Conservation (phyloP, 352 stramenopile species). For the Globisporangium solare region DNA sequence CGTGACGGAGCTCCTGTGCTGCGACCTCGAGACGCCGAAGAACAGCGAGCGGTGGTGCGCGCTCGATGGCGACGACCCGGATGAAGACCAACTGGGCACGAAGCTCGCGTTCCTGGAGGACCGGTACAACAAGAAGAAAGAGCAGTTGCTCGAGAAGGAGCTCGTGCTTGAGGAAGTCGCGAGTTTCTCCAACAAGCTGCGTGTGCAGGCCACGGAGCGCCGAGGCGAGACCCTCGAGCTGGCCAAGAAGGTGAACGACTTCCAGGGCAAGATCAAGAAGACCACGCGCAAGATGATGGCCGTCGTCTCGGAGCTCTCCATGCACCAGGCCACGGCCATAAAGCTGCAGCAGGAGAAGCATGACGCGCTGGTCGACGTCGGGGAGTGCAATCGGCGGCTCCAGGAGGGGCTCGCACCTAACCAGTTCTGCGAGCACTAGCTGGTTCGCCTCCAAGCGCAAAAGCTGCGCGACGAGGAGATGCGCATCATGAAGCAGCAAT, state of each 20-base stretch:
- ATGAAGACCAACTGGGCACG: conserved; percentile 81
- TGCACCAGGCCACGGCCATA: conserved; percentile 94
- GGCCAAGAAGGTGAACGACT: conserved; percentile 88
- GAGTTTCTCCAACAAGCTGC: conserved; percentile 81
- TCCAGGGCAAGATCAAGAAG: conserved; percentile 88
- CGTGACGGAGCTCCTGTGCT: conserved; percentile 86
- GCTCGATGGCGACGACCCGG: conserved; percentile 86
- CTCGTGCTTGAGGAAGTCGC: conserved; percentile 93
- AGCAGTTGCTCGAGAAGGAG: conserved; percentile 92
- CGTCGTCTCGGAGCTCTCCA: conserved; percentile 91
- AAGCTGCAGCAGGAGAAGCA: conserved; percentile 93
- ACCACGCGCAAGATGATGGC: conserved; percentile 94
- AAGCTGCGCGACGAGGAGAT: conserved; percentile 44
- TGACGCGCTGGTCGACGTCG: conserved; percentile 54
- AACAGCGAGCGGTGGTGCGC: conserved; percentile 86
- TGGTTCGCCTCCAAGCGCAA: conserved; percentile 56
- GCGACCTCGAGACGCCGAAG: conserved; percentile 89
- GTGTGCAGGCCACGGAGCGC: conserved; percentile 66
- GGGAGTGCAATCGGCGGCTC: conserved; percentile 54
- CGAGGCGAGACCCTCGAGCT: conserved; percentile 75
- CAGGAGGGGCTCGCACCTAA: conserved; percentile 71
- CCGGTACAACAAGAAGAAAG: conserved; percentile 88
- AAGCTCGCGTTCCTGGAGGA: conserved; percentile 86
- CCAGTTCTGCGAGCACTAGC: conserved; percentile 70
- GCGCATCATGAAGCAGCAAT: conserved; percentile 38